phyloP scores from a whole-genome alignment of 305 asterid species.

The Fraxinus paxiana region DNA sequence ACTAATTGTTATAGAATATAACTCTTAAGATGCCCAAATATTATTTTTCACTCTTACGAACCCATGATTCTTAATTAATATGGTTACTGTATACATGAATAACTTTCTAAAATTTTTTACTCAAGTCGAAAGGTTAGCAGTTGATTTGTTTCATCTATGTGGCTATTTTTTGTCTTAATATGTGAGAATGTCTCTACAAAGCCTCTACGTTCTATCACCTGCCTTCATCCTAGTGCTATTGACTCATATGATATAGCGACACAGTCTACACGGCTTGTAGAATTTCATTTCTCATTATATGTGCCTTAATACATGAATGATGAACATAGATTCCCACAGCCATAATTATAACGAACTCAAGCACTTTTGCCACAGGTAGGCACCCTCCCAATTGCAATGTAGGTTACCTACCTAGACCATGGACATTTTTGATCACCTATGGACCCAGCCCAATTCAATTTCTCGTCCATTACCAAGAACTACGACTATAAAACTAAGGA shows the following conservation, averaged over 20 bases:
- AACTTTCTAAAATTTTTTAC: not conserved
- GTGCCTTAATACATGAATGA: not conserved
- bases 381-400: not conserved
- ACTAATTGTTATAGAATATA: not conserved
- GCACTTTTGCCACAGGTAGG: not conserved
- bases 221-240: slow-evolving; percentile 11
- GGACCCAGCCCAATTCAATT: not conserved
- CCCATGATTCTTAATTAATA: not conserved
- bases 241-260: not conserved
- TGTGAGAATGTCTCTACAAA: not conserved
- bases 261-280: not conserved
- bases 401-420: not conserved
- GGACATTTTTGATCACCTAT: not conserved
- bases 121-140: not conserved
- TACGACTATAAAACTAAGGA: not conserved
- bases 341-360: not conserved
- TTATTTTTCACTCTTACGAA: not conserved
- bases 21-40: not conserved
- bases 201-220: not conserved
- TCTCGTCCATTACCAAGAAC: not conserved
- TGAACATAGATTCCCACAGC: not conserved
- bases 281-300: not conserved
- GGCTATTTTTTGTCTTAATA: not conserved
- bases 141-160: not conserved
- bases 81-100: not conserved